A percentile compares a stretch with the other conserved stretches of the same genome.
Evolutionary conservation across 73 alveolate species (phyloP).

Genomic region (Uronychia setigera): DNA sequence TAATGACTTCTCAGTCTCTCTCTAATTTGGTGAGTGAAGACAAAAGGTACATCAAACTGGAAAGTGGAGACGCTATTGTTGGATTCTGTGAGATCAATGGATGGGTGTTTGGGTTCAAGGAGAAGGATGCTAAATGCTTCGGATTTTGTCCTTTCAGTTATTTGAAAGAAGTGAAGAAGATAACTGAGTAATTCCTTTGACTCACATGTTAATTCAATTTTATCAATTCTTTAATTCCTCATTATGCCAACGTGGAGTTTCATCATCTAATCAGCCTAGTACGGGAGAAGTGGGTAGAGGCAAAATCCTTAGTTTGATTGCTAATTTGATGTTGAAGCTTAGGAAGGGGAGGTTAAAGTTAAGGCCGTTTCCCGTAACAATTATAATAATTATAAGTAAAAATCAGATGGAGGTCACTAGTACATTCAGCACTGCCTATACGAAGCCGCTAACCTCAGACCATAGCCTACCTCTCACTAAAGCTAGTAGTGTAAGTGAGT

Average conservation of each 20-base stretch:
- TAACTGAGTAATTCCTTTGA: too few species aligned
- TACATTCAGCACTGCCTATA: neutral
- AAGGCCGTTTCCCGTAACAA: neutral
- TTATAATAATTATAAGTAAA: too few species aligned
- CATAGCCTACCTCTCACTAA: neutral
- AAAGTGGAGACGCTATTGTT: neutral
- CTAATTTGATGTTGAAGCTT: too few species aligned
- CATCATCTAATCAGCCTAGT: too few species aligned
- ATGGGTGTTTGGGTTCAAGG: slow-evolving; percentile 2
- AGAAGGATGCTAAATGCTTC: neutral
- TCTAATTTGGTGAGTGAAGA: neutral
- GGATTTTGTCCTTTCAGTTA: neutral
- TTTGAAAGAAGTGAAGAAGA: too few species aligned
- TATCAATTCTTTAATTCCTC: too few species aligned
- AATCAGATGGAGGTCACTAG: neutral
- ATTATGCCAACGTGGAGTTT: too few species aligned
- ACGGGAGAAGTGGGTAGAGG: too few species aligned
- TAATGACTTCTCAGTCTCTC: too few species aligned
- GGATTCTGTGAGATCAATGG: slow-evolving; percentile 1
- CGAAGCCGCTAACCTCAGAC: neutral
- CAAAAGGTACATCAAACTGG: neutral
- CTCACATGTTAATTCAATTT: too few species aligned
- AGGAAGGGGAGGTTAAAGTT: too few species aligned
- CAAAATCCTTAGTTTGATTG: too few species aligned
- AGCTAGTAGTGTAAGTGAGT: neutral